Conservation (phyloP, 192 early-diverging fungal genomes). For the Backusella westeae region DNA sequence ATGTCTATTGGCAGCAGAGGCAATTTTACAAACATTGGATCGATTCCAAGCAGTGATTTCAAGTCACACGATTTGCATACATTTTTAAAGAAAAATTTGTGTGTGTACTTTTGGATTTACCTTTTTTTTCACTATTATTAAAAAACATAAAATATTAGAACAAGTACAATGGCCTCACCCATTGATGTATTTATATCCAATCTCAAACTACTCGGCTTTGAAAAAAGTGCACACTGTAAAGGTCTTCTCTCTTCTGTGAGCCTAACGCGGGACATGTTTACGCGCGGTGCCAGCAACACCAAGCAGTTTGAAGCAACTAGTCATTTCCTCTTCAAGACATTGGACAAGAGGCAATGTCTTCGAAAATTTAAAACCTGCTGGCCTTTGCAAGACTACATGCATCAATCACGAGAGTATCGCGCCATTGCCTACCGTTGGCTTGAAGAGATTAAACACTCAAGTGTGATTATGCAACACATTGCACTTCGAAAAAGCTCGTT, state of each 20-base stretch:
- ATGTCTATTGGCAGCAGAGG: no score
- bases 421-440: slow-evolving; percentile 23
- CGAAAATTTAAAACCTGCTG: slow-evolving; percentile 16
- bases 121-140: no score
- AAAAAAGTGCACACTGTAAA: neutral
- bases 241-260: neutral
- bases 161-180: neutral
- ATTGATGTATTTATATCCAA: slow-evolving; percentile 13
- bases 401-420: slow-evolving; percentile 18
- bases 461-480: neutral
- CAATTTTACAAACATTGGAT: no score
- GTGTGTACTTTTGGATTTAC: no score
- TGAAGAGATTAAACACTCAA: slow-evolving; percentile 10
- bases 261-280: slow-evolving; percentile 4
- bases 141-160: no score
- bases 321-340: slow-evolving; percentile 26
- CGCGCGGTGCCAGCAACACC: slow-evolving; percentile 17
- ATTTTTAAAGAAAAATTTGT: no score
- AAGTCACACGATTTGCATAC: no score
- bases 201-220: slow-evolving; percentile 24
- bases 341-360: slow-evolving; percentile 16
- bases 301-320: slow-evolving; percentile 30
- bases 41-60: no score
- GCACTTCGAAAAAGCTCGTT: slow-evolving; percentile 23
- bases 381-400: slow-evolving; percentile 21